phyloP scores from a whole-genome alignment of 1,139 yeast genomes.

The Yamadazyma buinensis region DNA sequence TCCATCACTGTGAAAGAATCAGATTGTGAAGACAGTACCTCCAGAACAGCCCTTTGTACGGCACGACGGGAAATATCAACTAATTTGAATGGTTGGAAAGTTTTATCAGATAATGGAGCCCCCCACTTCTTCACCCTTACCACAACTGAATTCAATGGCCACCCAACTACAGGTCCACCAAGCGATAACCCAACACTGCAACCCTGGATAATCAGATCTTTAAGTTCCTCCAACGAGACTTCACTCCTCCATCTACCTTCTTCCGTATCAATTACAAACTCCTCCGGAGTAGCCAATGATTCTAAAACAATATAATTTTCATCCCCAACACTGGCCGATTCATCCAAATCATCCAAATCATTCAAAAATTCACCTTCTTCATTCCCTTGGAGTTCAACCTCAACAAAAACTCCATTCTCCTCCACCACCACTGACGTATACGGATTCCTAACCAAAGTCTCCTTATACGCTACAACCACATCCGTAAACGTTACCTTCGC shows the following conservation, averaged over 20 bases:
- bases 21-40: not conserved
- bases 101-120: slow-evolving; percentile 51
- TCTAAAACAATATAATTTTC: slow-evolving; percentile 36
- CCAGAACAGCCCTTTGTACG: slow-evolving; percentile 19
- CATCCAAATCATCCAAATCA: slow-evolving; percentile 34
- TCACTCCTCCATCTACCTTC: slow-evolving; percentile 52
- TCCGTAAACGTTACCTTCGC: slow-evolving; percentile 79
- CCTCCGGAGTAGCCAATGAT: slow-evolving; percentile 24
- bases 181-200: slow-evolving; percentile 69
- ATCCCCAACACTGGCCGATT: slow-evolving; percentile 32
- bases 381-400: slow-evolving; percentile 49
- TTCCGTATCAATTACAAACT: slow-evolving; percentile 23
- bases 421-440: slow-evolving; percentile 7
- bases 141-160: slow-evolving; percentile 62
- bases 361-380: slow-evolving; percentile 42
- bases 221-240: slow-evolving; percentile 44
- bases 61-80: slow-evolving; percentile 37
- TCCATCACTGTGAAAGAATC: slow-evolving; percentile 49
- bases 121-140: slow-evolving; percentile 50
- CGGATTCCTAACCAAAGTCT: slow-evolving; percentile 44
- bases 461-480: slow-evolving; percentile 87
- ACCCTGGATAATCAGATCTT: slow-evolving; percentile 56
- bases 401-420: slow-evolving; percentile 20
- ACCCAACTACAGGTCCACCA: slow-evolving; percentile 67
- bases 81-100: slow-evolving; percentile 22